Evolutionary conservation across 139 green algal species (phyloP), one percentile per base, ranked within the genome.

Genomic region (Pleodorina starrii): DNA sequence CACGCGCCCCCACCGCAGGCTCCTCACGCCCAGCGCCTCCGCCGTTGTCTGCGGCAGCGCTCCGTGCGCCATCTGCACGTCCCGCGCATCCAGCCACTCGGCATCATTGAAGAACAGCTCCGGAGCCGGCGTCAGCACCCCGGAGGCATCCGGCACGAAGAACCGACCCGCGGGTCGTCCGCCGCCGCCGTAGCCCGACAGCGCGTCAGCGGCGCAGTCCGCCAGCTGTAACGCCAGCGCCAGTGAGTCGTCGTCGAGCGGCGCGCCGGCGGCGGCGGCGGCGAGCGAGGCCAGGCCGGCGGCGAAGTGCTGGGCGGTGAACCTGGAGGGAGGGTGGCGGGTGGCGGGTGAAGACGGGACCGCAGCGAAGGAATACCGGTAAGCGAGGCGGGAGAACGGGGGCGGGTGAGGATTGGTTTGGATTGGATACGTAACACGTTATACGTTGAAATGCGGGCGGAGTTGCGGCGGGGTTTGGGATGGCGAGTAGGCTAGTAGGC

Each of bases 51-150:
- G 72, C 2, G 71, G 63, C 29, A 98, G 72, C 57, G 79, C 90
- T 0, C 87, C 78, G 82, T 97, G 93, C 48, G 93, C 90, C 74
- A 97, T 71, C 29, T 89, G 78, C 78, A 91, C 46, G n/a, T 78
- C 88, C 9, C 60, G 57, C 9, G 76, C 51, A 21, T 84, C 89
- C 38, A 97, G 85, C 95, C 90, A 93, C 21, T 89, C 51, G 17
- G 96, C 96, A 76, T 98, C 96, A 73, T 98, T 96, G 82, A 95
- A 95, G 60, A 88, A 90, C 78, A 96, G 76, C 85, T 92, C 60
- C 2, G 57, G 2, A 10, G 93, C 75, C 1, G 92, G 85, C 2
- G 81, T 87, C 89, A 97, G 91, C 12, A 93, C 69, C 11, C 35
- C 46, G 1, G 43, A 3, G 0, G 68, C 35, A 66, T 88, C 83